Evolutionary conservation across 768 basidiomycete species (phyloP), one percentile per base, ranked within the genome.

Genomic region (Lyophyllum shimeji): DNA sequence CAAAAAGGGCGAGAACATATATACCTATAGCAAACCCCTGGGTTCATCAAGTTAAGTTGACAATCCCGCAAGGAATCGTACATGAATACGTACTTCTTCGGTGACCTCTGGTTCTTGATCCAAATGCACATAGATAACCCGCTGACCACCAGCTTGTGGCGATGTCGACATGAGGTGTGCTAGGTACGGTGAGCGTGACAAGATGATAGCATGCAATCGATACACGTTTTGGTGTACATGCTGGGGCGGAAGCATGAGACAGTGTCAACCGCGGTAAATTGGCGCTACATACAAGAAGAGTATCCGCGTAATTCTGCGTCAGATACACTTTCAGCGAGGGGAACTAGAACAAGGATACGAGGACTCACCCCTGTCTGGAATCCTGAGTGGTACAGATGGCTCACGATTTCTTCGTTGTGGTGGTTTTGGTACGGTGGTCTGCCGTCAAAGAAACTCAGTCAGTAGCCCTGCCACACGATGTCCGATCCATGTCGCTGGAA

Each of bases 101-200:
- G 89, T 91, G 54, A 95, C 85, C 71, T 90, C 86, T 47, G 89
- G 90, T 63, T 93, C 88, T 58, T 83, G 82, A 63, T 89, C 86
- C 58, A 94, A 75, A 59, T 85, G 82, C 52, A 93, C 82, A 67
- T 86, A 87, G 63, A 95, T 82, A 52, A 82, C 76, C 61, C 86
- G 82, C 63, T 86, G 84, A 13, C 81, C 85, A 56, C 78, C 78
- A 34, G 77, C 74, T 73, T 84, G 85, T 23, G 86, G 86, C 31
- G 87, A 85, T 47, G 88, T 90, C 53, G 87, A 89, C 87, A 96
- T 91, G 61, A 93, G 78, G 69, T 93, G 91, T 39, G 88, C 90
- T 65, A 95, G 82, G 72, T 85, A 90, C 34, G 94, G 93, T 29
- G 93, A 94, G 51, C 88, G 87, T 57, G 92, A 90, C 59, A 95